Evolutionary conservation across 495 filamentous ascomycete species (phyloP), one percentile per base, ranked within the genome.

Genomic region (Neurospora sp.): DNA sequence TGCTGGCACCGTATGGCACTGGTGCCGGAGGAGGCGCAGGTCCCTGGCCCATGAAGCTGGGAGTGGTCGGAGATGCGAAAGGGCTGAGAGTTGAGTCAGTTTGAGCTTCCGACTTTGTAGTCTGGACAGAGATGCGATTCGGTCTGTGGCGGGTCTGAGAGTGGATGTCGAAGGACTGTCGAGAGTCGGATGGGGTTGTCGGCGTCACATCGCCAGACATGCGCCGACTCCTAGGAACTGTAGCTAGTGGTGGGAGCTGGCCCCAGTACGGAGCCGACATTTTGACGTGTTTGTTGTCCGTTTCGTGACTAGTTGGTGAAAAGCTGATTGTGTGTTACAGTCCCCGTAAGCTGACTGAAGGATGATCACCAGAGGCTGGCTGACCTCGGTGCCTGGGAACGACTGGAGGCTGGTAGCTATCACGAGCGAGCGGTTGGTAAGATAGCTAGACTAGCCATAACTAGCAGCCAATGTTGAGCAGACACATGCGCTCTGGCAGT

Each of bases 71-170:
- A 43, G 85, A 87, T 71, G 78, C 85, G 72, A 85, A 84, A 66
- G 86, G 84, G 72, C 84, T 87, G 72, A 85, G 77, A 34, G 85
- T 88, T 39, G 85, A 86, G 17, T 87, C 82, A 73, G 85, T 85
- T 40, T 81, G 81, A 59, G 83, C 83, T 70, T 84, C 82, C 73
- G 85, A 83, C 74, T 80, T 82, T 78, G 82, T 80, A 76, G 83
- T 83, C 77, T 85, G 84, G 59, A 79, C 74, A 24, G 83, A 84
- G 71, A 75, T 74, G 71, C 85, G 81, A 76, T 83, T 83, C 73
- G 82, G 77, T 75, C 76, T 78, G 66, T 82, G 72, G 36, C 74
- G 79, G 48, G 75, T 71, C 72, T 81, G 77, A 73, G 77, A 70
- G 70, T 78, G 70, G 69, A 77, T 81, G 71, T 86, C 85, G 73